Evolutionary conservation across 2,329 filamentous ascomycete genomes (phyloP).

Genomic region (Colletotrichum paranaense): DNA sequence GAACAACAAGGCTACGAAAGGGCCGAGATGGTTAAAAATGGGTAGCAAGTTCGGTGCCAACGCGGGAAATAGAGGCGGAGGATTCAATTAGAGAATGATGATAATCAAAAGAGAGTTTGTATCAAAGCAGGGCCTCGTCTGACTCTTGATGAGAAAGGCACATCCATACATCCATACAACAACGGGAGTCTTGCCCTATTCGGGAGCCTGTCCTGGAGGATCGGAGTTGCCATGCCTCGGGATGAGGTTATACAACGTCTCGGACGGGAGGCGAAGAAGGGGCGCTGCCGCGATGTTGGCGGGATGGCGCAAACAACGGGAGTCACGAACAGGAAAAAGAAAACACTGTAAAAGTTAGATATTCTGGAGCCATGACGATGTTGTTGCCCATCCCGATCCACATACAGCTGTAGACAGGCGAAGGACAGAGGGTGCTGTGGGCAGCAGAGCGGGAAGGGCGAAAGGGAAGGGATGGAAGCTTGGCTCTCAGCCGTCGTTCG

Average conservation of each 20-base stretch:
- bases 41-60: not conserved
- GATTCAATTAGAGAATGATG: not conserved
- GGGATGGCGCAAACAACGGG: slow-evolving; percentile 3
- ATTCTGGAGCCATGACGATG: not conserved
- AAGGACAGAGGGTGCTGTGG: not conserved
- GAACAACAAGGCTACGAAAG: not conserved
- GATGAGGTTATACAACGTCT: slow-evolving; percentile 6
- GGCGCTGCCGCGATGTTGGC: not conserved
- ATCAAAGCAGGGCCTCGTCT: slow-evolving; percentile 20
- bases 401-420: not conserved
- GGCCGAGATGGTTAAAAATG: not conserved
- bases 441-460: slow-evolving; percentile 26
- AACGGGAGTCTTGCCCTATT: slow-evolving; percentile 27
- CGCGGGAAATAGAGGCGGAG: not conserved
- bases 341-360: not conserved
- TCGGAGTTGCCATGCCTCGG: slow-evolving; percentile 4
- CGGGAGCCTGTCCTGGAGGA: slow-evolving; percentile 5
- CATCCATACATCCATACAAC: slow-evolving; percentile 17
- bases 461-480: slow-evolving; percentile 24
- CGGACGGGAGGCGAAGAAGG: not conserved
- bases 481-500: slow-evolving; percentile 2
- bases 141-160: slow-evolving; percentile 10
- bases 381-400: not conserved
- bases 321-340: not conserved
- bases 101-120: slow-evolving; percentile 32